A percentile compares a stretch with the other conserved stretches of the same genome.
phyloP scores from a whole-genome alignment of 441 rosid species.

The Biscutella laevigata region DNA sequence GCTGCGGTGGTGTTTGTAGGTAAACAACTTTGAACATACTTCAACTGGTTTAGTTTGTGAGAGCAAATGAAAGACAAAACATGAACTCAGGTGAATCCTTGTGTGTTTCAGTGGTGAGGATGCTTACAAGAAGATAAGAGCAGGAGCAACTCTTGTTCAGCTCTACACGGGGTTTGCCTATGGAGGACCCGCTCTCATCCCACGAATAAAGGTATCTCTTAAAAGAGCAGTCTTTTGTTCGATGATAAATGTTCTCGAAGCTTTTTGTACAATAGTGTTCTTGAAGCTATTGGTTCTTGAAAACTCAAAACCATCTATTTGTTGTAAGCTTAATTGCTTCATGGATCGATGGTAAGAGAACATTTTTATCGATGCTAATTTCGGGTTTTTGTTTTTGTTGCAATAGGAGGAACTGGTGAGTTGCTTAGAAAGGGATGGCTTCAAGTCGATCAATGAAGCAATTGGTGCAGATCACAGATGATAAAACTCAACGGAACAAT shows the following conservation, averaged over 20 bases:
- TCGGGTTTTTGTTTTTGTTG: neutral
- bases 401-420: conserved; percentile 58
- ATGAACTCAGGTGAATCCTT: neutral
- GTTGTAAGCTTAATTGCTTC: too few relatives aligned
- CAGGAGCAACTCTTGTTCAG: conserved; percentile 95
- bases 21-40: conserved; percentile 16
- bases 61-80: neutral
- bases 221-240: neutral
- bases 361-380: neutral
- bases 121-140: conserved; percentile 84
- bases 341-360: too few relatives aligned
- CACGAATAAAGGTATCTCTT: conserved; percentile 60
- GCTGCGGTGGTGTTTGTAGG: conserved; percentile 96
- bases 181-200: conserved; percentile 93
- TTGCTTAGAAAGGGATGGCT: conserved; percentile 86
- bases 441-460: conserved; percentile 73
- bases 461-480: conserved; percentile 84
- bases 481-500: conserved; percentile 8
- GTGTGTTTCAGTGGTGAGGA: conserved; percentile 71
- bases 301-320: neutral
- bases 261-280: too few relatives aligned
- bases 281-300: neutral
- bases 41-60: neutral
- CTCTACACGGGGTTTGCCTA: conserved; percentile 89
- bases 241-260: too few relatives aligned